Evolutionary conservation across 2,329 filamentous ascomycete species (phyloP).

Genomic region (Aspergillus sp.): DNA sequence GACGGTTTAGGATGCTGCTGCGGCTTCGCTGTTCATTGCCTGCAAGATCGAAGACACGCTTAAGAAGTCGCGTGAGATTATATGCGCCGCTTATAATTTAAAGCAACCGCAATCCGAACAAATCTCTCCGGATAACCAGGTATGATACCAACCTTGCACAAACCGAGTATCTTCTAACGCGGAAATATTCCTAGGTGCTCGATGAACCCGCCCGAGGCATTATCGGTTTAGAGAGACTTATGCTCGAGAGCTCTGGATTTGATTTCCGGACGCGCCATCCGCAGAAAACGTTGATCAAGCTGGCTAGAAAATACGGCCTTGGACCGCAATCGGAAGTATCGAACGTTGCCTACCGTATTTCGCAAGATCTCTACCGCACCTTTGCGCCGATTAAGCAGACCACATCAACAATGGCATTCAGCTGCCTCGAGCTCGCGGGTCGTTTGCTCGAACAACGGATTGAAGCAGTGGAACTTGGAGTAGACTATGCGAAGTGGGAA

Average conservation of each 20-base stretch:
- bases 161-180: background rate
- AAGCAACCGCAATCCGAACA: slow-evolving; percentile 68
- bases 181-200: slow-evolving; percentile 60
- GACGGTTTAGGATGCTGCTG: slow-evolving; percentile 69
- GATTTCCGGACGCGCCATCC: slow-evolving; percentile 90
- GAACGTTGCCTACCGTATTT: slow-evolving; percentile 74
- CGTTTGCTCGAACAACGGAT: slow-evolving; percentile 62
- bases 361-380: slow-evolving; percentile 87
- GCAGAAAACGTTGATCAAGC: slow-evolving; percentile 79
- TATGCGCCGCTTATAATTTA: slow-evolving; percentile 86
- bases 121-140: slow-evolving; percentile 77
- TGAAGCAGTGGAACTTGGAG: slow-evolving; percentile 48
- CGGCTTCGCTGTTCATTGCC: slow-evolving; percentile 84
- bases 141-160: slow-evolving; percentile 41
- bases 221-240: slow-evolving; percentile 85
- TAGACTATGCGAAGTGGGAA: slow-evolving; percentile 52
- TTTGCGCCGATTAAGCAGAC: slow-evolving; percentile 90
- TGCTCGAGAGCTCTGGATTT: slow-evolving; percentile 89
- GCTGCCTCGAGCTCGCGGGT: slow-evolving; percentile 76
- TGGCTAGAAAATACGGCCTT: slow-evolving; percentile 61
- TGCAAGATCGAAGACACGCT: slow-evolving; percentile 98
- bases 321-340: slow-evolving; percentile 57
- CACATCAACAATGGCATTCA: slow-evolving; percentile 79
- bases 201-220: slow-evolving; percentile 76
- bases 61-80: slow-evolving; percentile 92